phyloP scores from a whole-genome alignment of 805 yeast genomes.

The Saturnispora sanitii region DNA sequence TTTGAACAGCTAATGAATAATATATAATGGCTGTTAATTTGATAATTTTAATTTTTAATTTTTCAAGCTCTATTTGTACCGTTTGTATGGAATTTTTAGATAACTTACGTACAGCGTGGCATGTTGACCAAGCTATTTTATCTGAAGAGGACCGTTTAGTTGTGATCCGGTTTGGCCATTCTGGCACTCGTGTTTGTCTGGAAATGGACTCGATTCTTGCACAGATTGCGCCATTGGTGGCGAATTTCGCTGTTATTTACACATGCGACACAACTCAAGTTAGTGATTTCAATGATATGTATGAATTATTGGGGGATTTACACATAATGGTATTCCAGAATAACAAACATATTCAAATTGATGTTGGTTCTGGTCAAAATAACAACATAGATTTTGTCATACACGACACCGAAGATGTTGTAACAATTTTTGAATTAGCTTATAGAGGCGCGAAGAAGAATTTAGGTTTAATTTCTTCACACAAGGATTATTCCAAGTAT shows the following conservation, averaged over 20 bases:
- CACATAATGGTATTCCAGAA: conserved; percentile 89
- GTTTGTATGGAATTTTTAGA: conserved; percentile 77
- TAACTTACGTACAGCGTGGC: conserved; percentile 83
- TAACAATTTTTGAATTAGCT: conserved; percentile 82
- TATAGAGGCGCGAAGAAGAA: conserved; percentile 91
- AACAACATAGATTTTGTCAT: conserved; percentile 80
- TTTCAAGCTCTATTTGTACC: neutral
- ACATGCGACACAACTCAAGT: conserved; percentile 84
- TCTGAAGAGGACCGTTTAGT: conserved; percentile 85
- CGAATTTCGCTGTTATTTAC: conserved; percentile 81
- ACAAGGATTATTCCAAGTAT: conserved; percentile 43
- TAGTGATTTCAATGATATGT: conserved; percentile 84
- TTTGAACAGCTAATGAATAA: neutral
- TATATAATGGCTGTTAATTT: neutral
- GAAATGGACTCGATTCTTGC: conserved; percentile 81
- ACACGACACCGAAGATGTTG: conserved; percentile 76
- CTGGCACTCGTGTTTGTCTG: conserved; percentile 69
- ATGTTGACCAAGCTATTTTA: conserved; percentile 93
- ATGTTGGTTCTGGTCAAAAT: conserved; percentile 96
- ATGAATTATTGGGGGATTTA: conserved; percentile 82
- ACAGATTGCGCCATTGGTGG: conserved; percentile 70
- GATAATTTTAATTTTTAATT: neutral
- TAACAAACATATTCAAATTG: conserved; percentile 96
- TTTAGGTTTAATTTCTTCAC: conserved; percentile 81
- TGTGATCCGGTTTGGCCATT: conserved; percentile 81